phyloP scores from a whole-genome alignment of 805 yeast species.

The Kodamaea restingae region DNA sequence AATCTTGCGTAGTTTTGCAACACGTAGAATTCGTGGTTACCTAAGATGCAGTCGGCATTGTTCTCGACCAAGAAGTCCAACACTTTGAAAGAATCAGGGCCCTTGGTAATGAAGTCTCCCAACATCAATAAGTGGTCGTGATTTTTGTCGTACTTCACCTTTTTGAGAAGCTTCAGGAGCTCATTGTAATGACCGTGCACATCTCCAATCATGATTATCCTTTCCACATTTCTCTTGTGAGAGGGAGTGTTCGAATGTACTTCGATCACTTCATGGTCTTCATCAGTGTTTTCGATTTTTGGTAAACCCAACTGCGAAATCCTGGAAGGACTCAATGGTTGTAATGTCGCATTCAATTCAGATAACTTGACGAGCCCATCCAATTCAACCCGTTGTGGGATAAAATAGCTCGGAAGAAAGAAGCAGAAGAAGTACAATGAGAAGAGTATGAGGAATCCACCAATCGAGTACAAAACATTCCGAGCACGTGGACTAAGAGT shows the following conservation, averaged over 20 bases:
- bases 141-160: slow-evolving; percentile 42
- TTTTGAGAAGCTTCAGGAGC: slow-evolving; percentile 49
- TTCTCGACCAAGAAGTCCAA: slow-evolving; percentile 52
- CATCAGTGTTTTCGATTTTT: not conserved
- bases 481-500: slow-evolving; percentile 13
- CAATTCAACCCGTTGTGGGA: slow-evolving; percentile 30
- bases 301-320: not conserved
- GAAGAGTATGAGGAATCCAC: slow-evolving; percentile 12
- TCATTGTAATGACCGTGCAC: slow-evolving; percentile 74
- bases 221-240: slow-evolving; percentile 20
- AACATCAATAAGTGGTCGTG: slow-evolving; percentile 62
- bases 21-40: slow-evolving; percentile 82
- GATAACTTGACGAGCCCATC: slow-evolving; percentile 23
- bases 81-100: slow-evolving; percentile 69
- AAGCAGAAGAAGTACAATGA: slow-evolving; percentile 29
- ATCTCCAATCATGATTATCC: slow-evolving; percentile 78
- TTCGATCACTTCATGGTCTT: not conserved
- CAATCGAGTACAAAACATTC: slow-evolving; percentile 12
- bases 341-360: slow-evolving; percentile 21
- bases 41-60: slow-evolving; percentile 70
- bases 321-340: slow-evolving; percentile 17
- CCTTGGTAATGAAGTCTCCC: slow-evolving; percentile 87
- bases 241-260: not conserved
- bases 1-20: slow-evolving; percentile 59
- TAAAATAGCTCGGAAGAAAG: slow-evolving; percentile 29